These are phyloP conservation scores for Calocybe indica DNA, from an alignment of 768 basidiomycete genomes.

Conservation along the genomic window DNA sequence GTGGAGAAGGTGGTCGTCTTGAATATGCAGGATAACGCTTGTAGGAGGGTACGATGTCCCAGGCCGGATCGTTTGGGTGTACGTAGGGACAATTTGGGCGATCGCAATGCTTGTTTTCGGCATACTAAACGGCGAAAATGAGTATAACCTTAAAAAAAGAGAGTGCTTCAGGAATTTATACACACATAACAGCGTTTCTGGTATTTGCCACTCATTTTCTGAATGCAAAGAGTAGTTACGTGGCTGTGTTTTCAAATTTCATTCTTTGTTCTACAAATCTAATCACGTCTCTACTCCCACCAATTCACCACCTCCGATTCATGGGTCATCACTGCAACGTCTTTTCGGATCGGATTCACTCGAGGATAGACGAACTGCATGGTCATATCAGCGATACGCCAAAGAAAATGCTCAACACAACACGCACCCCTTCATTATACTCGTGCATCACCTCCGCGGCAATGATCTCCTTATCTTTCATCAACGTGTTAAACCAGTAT, in stretches of 20 bases:
- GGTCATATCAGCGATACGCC: not conserved
- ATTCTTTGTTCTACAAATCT: not conserved
- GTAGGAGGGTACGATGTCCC: conserved; percentile 10
- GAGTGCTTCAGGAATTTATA: not conserved
- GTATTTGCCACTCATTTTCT: not conserved
- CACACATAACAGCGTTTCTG: conserved; percentile 13
- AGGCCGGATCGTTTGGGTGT: conserved; percentile 22
- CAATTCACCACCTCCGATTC: conserved; percentile 69
- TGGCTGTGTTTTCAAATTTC: conserved; percentile 7
- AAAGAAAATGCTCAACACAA: not conserved
- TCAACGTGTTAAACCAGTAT: conserved; percentile 51
- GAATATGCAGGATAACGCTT: not conserved
- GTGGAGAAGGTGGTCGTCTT: not conserved
- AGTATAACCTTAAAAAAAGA: too few species aligned
- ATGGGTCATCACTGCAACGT: conserved; percentile 83
- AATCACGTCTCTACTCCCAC: conserved; percentile 34
- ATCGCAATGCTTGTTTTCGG: too few species aligned
- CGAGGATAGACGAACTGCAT: conserved; percentile 79
- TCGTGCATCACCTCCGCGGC: conserved; percentile 79
- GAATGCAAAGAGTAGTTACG: not conserved
- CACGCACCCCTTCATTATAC: conserved; percentile 70
- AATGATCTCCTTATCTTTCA: conserved; percentile 74
- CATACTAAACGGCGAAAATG: too few species aligned
- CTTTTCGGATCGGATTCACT: conserved; percentile 66
- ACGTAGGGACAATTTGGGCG: conserved; percentile 14